Evolutionary conservation across 2,329 filamentous ascomycete genomes (phyloP).

Genomic region (Bipolaris sorokiniana): DNA sequence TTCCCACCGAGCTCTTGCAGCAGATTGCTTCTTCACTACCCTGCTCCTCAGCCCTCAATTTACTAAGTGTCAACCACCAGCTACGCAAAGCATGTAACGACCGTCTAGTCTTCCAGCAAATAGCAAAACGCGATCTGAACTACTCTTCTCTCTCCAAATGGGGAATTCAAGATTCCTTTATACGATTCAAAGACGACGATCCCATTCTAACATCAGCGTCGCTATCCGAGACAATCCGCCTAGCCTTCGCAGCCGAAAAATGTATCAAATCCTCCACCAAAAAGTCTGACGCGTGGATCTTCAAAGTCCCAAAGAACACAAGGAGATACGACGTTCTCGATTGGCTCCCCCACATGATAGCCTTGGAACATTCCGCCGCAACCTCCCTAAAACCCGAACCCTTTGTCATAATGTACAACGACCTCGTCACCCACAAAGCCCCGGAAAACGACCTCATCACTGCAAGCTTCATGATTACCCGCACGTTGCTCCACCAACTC

Average conservation of each 20-base stretch:
- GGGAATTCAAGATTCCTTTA: not conserved
- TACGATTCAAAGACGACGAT: slow-evolving; percentile 18
- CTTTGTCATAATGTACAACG: slow-evolving; percentile 21
- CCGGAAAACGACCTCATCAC: slow-evolving; percentile 17
- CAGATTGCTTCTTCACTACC: slow-evolving; percentile 24
- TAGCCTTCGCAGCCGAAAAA: slow-evolving; percentile 26
- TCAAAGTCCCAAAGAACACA: not conserved
- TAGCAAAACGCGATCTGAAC: slow-evolving; percentile 15
- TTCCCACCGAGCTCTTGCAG: slow-evolving; percentile 31
- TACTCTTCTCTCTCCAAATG: not conserved
- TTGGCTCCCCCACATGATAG: slow-evolving; percentile 33
- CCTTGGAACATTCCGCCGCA: slow-evolving; percentile 23
- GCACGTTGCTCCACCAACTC: slow-evolving; percentile 18
- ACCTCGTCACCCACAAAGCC: slow-evolving; percentile 7
- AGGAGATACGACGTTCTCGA: slow-evolving; percentile 14
- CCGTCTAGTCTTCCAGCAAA: slow-evolving; percentile 23
- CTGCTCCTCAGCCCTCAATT: slow-evolving; percentile 23
- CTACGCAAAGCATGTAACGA: slow-evolving; percentile 24
- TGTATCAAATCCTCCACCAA: not conserved
- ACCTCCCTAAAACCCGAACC: slow-evolving; percentile 14
- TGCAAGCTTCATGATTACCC: slow-evolving; percentile 25
- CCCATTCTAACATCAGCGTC: slow-evolving; percentile 7
- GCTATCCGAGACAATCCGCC: slow-evolving; percentile 18
- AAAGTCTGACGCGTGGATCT: slow-evolving; percentile 1
- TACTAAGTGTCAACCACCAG: slow-evolving; percentile 21